These are phyloP conservation scores for Odontarrhena argentea DNA, from an alignment of 345 rosid genomes.

Conservation along the genomic window DNA sequence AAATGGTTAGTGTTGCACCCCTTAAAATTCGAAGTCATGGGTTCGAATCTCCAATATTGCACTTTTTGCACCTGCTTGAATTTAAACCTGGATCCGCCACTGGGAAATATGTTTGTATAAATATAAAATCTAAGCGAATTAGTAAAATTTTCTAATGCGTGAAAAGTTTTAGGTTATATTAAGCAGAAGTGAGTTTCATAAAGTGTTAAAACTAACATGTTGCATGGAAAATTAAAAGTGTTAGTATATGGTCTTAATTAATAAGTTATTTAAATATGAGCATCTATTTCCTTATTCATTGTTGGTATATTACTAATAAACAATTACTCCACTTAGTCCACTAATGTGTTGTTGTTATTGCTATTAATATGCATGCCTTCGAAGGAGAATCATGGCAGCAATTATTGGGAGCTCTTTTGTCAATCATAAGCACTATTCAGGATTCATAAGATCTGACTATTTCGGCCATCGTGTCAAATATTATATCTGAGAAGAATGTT, in stretches of 20 bases:
- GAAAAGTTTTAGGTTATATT: background rate
- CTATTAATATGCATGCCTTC: constrained; percentile 41
- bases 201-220: background rate
- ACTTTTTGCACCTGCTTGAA: no score
- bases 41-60: no score
- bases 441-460: constrained; percentile 36
- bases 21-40: no score
- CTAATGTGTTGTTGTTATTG: constrained; percentile 20
- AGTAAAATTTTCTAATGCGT: background rate
- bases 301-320: background rate
- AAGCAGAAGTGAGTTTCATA: background rate
- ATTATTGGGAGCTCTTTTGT: constrained; percentile 40
- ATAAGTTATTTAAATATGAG: background rate
- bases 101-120: no score
- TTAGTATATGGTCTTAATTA: background rate
- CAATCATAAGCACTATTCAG: constrained; percentile 41
- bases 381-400: constrained; percentile 28
- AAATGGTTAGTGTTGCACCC: no score
- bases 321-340: constrained; percentile 24
- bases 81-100: no score
- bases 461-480: constrained; percentile 31
- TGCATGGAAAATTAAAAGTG: background rate
- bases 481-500: constrained; percentile 3
- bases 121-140: no score
- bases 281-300: constrained; percentile 8